A percentile compares a stretch with the other conserved stretches of the same genome.
Evolutionary conservation across 78 protist genomes (phyloP).

Genomic region (Guillardia theta): DNA sequence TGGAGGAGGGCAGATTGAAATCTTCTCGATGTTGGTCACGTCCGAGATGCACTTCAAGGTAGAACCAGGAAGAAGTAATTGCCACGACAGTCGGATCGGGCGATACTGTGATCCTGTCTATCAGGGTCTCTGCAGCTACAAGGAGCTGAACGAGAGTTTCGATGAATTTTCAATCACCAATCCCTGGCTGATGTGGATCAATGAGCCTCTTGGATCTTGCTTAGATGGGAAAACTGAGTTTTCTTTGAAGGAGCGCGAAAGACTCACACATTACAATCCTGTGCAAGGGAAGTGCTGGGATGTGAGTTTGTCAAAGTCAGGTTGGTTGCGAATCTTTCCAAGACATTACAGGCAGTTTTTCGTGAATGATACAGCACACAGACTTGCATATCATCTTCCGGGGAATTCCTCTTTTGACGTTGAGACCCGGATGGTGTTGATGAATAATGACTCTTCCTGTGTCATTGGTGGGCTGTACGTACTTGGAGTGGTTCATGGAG

Average conservation of each 20-base stretch:
- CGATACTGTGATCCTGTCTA: background rate
- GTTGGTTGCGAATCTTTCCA: conserved; percentile 1
- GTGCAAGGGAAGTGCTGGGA: conserved; percentile 30
- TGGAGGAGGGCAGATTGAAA: background rate
- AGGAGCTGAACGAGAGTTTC: background rate
- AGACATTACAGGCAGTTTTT: background rate
- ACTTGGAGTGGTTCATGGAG: background rate
- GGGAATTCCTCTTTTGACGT: background rate
- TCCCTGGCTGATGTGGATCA: too few relatives aligned
- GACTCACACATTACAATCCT: background rate
- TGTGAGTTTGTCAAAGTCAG: background rate
- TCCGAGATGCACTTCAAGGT: background rate
- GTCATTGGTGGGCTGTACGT: background rate
- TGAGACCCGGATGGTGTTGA: background rate
- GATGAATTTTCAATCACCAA: background rate
- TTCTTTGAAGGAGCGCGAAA: background rate
- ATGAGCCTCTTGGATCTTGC: background rate
- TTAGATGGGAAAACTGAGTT: background rate
- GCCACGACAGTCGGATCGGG: background rate
- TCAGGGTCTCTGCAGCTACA: background rate
- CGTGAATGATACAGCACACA: background rate
- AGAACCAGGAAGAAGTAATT: background rate
- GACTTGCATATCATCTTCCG: background rate
- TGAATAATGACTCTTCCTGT: background rate
- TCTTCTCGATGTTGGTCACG: background rate